Evolutionary conservation across 805 yeast species (phyloP), one percentile per base, ranked within the genome.

Genomic region (Saturnispora saitoi): DNA sequence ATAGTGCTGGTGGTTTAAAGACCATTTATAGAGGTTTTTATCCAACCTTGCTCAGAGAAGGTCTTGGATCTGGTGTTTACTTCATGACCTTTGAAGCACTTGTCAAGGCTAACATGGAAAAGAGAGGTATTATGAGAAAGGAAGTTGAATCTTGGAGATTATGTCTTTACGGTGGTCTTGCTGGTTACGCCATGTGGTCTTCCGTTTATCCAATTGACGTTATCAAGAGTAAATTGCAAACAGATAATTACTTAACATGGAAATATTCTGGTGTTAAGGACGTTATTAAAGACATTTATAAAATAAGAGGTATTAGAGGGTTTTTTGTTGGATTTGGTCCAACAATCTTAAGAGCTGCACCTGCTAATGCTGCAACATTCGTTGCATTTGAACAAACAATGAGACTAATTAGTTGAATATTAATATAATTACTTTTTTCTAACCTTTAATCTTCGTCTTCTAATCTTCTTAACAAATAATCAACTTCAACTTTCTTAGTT

Each of bases 291-390:
- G 71, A 73, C 49, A 73, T 87, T 20, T 73, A 63, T 59, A 65
- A 63, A 43, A 70, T 73, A n/a, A 71, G 73, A 46, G 97, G 98
- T 26, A 50, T 80, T 24, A 72, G 72, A 53, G 95, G 95, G 0
- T 85, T 93, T 60, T 86, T 86, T 68, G 83, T 83, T 67, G 99
- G 99, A 1, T 90, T 95, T 62, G 67, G 80, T 17, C 97, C 99
- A 34, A 90, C 98, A 0, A 78, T 93, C 54, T 70, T 93, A 54
- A 83, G 99, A 69, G 98, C 99, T 44, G 95, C 96, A 3, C 99
- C 99, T 0, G 99, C 95, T 3, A 95, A 93, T 63, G 99, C 96
- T 38, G 95, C 95, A 29, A 95, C 99, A 0, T 93, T 93, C 68
- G 83, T 88, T 40, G 89, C 95, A 2, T 93, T 93, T 64, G 99